These are phyloP conservation scores for Mycocalia duriaeana DNA, from an alignment of 1,284 basidiomycete species.

Conservation along the genomic window DNA sequence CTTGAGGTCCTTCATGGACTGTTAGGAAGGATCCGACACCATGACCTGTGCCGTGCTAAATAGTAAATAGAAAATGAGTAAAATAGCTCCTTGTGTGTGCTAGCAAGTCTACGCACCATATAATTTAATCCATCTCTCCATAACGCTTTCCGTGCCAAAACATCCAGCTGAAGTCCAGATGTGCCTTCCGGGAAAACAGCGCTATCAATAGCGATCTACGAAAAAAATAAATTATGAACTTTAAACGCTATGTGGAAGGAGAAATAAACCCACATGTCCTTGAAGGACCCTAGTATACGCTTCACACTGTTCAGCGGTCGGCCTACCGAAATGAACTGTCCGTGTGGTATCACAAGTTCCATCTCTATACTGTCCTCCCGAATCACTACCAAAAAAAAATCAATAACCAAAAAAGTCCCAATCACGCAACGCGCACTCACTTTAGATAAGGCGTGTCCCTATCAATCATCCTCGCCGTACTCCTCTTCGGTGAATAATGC, in stretches of 20 bases:
- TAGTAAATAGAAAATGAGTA: conserved; percentile 11
- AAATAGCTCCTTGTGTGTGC: not conserved
- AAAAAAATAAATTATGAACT: conserved; percentile 3
- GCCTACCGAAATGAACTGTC: conserved; percentile 85
- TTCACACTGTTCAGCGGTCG: conserved; percentile 77
- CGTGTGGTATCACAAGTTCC: conserved; percentile 93
- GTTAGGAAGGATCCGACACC: conserved; percentile 80
- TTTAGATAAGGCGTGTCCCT: conserved; percentile 84
- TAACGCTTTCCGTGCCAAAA: conserved; percentile 78
- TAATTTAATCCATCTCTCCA: conserved; percentile 91
- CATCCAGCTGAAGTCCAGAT: conserved; percentile 75
- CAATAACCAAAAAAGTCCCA: conserved; percentile 1
- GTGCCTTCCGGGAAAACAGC: conserved; percentile 88
- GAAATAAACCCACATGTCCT: conserved; percentile 75
- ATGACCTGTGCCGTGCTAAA: conserved; percentile 79
- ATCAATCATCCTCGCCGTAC: conserved; percentile 71
- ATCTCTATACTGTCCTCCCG: conserved; percentile 85
- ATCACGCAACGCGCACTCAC: conserved; percentile 37
- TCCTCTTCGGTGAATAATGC: conserved; percentile 83
- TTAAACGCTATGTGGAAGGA: conserved; percentile 7
- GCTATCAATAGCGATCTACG: conserved; percentile 84
- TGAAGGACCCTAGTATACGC: conserved; percentile 94
- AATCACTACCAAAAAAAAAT: conserved; percentile 52
- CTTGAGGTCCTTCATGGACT: conserved; percentile 74
- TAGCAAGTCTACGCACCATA: conserved; percentile 43